Percentiles rank a stretch among this genome's conserved stretches.
These are phyloP conservation scores for Canna indica DNA, from an alignment of 176 grass and related monocot genomes.

Conservation along the genomic window DNA sequence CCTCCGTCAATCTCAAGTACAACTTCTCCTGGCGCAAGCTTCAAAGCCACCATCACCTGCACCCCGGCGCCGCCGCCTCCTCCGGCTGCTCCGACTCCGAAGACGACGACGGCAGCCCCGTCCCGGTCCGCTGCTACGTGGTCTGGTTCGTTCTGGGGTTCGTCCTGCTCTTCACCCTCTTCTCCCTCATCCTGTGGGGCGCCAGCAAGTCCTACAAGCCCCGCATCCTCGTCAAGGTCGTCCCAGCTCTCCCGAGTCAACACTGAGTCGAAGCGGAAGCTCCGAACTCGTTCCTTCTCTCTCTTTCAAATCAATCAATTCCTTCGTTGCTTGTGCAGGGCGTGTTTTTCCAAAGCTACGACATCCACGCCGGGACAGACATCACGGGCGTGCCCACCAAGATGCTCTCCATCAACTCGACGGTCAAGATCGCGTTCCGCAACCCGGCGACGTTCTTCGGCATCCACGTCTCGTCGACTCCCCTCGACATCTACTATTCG, in stretches of 20 bases:
- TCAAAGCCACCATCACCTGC: slow-evolving; percentile 34
- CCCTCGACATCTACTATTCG: slow-evolving; percentile 60
- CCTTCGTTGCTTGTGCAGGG: slow-evolving; percentile 24
- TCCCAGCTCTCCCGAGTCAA: not conserved
- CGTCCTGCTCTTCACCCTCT: slow-evolving; percentile 67
- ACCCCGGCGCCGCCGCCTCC: slow-evolving; percentile 23
- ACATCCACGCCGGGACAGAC: slow-evolving; percentile 95
- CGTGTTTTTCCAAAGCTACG: slow-evolving; percentile 86
- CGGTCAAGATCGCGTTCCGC: slow-evolving; percentile 72
- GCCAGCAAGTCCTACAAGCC: slow-evolving; percentile 92
- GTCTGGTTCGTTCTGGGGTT: slow-evolving; percentile 47
- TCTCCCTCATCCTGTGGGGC: slow-evolving; percentile 80
- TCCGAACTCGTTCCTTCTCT: not conserved
- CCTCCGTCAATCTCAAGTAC: not conserved
- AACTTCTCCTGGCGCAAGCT: slow-evolving; percentile 21
- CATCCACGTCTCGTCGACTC: slow-evolving; percentile 81
- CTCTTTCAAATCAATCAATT: too few relatives aligned
- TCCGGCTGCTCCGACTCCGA: slow-evolving; percentile 43
- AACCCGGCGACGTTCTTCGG: slow-evolving; percentile 96
- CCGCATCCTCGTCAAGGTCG: slow-evolving; percentile 64
- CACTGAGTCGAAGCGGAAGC: not conserved
- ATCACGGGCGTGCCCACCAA: slow-evolving; percentile 86
- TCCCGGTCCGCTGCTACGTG: slow-evolving; percentile 57
- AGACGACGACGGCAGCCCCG: slow-evolving; percentile 20
- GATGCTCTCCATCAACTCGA: slow-evolving; percentile 90